Evolutionary conservation across 2,329 filamentous ascomycete genomes (phyloP).

Genomic region (Scedosporium boydii): DNA sequence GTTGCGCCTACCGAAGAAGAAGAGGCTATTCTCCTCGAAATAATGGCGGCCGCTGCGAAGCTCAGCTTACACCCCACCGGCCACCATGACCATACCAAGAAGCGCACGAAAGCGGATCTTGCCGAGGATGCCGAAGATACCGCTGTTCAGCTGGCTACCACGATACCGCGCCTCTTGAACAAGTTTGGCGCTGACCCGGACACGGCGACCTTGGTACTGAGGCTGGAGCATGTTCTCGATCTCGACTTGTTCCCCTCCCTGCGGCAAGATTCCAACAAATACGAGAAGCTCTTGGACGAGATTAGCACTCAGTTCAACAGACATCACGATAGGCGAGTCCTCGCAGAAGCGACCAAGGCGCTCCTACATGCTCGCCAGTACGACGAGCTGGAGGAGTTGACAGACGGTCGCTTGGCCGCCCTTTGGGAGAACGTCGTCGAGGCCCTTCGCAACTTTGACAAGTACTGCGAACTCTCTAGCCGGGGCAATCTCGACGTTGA

Average conservation of each 20-base stretch:
- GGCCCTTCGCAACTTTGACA: constrained; percentile 61
- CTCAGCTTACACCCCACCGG: constrained; percentile 52
- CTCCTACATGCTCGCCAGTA: constrained; percentile 78
- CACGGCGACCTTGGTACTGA: constrained; percentile 76
- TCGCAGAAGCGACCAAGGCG: constrained; percentile 73
- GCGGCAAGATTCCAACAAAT: constrained; percentile 74
- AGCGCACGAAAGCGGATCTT: constrained; percentile 49
- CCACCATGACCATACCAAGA: constrained; percentile 54
- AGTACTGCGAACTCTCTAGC: constrained; percentile 60
- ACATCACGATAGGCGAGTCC: constrained; percentile 78
- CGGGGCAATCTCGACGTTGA: constrained; percentile 59
- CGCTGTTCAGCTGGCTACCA: constrained; percentile 64
- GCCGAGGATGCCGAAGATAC: constrained; percentile 67
- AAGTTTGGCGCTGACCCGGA: constrained; percentile 88
- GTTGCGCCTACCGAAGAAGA: constrained; percentile 68
- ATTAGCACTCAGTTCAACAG: constrained; percentile 89
- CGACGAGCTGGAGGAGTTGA: constrained; percentile 79
- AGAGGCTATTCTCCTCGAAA: constrained; percentile 77
- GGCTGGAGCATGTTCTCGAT: constrained; percentile 78
- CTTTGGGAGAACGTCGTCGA: constrained; percentile 81
- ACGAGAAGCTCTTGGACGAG: constrained; percentile 75
- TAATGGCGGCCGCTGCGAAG: constrained; percentile 75
- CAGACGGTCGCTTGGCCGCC: constrained; percentile 67
- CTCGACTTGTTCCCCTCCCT: constrained; percentile 82
- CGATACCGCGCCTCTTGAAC: constrained; percentile 78